Evolutionary conservation across 75 land plant species (phyloP).

Genomic region (Selaginella tamariscina): DNA sequence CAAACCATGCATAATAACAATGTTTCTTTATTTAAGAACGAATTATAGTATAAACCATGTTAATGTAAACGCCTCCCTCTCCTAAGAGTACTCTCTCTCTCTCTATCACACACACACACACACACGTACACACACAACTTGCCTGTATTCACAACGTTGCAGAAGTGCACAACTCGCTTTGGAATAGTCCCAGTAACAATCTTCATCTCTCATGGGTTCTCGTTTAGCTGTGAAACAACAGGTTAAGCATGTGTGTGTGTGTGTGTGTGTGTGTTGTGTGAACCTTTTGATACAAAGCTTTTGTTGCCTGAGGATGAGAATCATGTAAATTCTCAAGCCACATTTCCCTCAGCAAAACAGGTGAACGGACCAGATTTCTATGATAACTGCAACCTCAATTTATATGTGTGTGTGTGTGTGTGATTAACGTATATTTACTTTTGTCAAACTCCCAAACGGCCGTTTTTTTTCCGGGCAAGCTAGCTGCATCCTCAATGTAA

Average conservation of each 20-base stretch:
- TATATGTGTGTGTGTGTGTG: too few relatives aligned
- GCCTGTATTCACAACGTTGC: conserved; percentile 97
- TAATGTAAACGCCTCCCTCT: too few relatives aligned
- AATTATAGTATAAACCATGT: too few relatives aligned
- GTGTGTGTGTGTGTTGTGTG: not conserved
- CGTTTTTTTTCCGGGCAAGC: conserved; percentile 76
- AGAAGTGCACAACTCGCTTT: conserved; percentile 95
- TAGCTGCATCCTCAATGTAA: conserved; percentile 87
- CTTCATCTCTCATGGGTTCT: conserved; percentile 91
- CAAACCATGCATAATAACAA: too few relatives aligned
- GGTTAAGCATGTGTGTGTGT: too few relatives aligned
- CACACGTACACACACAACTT: too few relatives aligned
- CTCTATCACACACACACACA: too few relatives aligned
- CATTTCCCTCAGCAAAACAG: conserved; percentile 75
- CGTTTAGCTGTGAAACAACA: conserved; percentile 48
- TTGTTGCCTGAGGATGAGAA: conserved; percentile 66
- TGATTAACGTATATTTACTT: conserved; percentile 37
- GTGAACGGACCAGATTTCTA: conserved; percentile 74
- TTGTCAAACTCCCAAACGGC: conserved; percentile 99
- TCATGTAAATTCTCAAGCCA: conserved; percentile 98
- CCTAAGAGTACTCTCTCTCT: too few relatives aligned
- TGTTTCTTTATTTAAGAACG: too few relatives aligned
- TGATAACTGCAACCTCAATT: conserved; percentile 47
- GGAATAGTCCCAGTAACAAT: conserved; percentile 97
- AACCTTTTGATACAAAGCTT: conserved; percentile 92